Base-by-base conservation (phyloP, 352 stramenopile species). In the Phytophthora rubi region DNA sequence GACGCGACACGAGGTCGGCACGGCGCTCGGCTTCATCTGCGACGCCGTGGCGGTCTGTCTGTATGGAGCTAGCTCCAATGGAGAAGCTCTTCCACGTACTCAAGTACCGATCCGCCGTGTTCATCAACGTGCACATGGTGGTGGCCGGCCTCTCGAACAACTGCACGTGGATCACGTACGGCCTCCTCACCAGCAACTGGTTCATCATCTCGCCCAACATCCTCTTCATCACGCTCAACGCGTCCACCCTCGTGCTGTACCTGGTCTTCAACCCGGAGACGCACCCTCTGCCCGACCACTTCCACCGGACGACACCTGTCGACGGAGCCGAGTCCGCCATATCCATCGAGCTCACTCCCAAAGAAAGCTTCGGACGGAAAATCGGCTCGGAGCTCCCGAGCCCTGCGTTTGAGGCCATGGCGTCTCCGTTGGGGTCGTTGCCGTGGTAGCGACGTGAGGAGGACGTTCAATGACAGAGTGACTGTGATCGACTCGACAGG, bases 111-210 rank as follows among this genome's bases (percentile, higher is more conserved):
- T 83, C 69, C 4, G 80, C 62, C n/a, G 70, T 69, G 2, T 86
- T 82, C 64, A 78, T 90, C 48, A 80, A 81, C 37, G 75, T 85
- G 35, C 65, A 81, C 55, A 79, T 89, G 68, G 73, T 83, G 12
- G 37, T 80, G 32, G 75, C 77, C 7, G 75, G 71, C 30, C 65
- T 75, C 6, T 53, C 80, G 39, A 90, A 83, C 68, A 86, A 82
- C 51, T 70, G 53, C 13, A 61, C 78, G 5, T 90, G 73, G 68
- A 69, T 77, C 53, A 65, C 69, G 6, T 80, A 80, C 69, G 69
- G 73, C 8, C 44, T 80, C 8, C 64, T 80, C 39, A 66, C 47
- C 16, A 35, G 8, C 48, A 82, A 77, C 60, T 71, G 69, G 63
- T 79, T 82, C 53, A 73, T 78, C 32, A 61, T 71, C 51, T 64